Base-by-base conservation (phyloP, 2,329 filamentous ascomycete genomes). In the Coniochaeta sp. region DNA sequence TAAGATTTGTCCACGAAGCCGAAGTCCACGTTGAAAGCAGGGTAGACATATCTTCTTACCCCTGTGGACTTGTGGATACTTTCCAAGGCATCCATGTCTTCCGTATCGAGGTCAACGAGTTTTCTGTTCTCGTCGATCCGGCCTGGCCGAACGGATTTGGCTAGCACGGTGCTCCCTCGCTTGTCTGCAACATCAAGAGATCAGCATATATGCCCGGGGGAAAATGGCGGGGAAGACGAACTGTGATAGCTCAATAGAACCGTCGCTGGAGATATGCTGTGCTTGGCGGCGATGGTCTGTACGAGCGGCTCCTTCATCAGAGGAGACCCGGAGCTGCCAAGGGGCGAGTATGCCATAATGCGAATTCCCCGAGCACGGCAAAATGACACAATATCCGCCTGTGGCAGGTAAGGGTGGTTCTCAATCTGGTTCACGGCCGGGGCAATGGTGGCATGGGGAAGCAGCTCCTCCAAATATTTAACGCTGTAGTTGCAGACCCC, bases 391-490 rank as follows among this genome's bases (percentile, higher is more conserved):
- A 91, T 84, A 62, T 90, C 86, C 66, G 89, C 81, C 75, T 91
- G 88, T 1, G 87, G 88, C 10, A 89, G 81, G 8, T 80, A 81
- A n/a, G 88, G 88, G 76, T 89, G 86, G 78, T 89, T 89, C 74
- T 90, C 88, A 69, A 89, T 89, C 76, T 90, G 87, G 76, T 89
- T 89, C 69, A 85, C 82, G 61, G 85, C 86, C 7, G 87, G 87
- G 10, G 84, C 75, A 65, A 90, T 80, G 50, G 70, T 77, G 64
- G 74, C 73, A 22, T 76, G 71, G 30, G 76, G 71, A 36, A 85
- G 78, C 63, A 85, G 77, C 70, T 84, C 71, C 68, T 83, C 77
- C 24, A 85, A 76, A 69, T 84, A 85, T 59, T 73, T 74, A 62
- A 76, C 75, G 75, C 79, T 82, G 73, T 85, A 85, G 78, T 85